These are phyloP conservation scores for Trichoderma lentiforme DNA, from an alignment of 2,329 filamentous ascomycete genomes.

Conservation along the genomic window DNA sequence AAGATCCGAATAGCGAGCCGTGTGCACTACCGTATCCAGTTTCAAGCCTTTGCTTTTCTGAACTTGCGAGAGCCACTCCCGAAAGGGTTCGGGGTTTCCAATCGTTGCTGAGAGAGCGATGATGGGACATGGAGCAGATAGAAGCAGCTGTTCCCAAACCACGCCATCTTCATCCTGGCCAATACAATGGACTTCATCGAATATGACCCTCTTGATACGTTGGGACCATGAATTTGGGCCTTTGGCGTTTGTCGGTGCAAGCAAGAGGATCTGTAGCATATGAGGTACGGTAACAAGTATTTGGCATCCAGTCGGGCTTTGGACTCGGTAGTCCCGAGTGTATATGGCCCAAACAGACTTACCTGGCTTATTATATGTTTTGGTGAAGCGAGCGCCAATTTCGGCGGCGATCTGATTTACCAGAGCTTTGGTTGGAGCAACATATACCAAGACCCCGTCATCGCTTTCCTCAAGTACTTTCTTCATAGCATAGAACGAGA, in stretches of 20 bases:
- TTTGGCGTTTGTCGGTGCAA: conserved; percentile 62
- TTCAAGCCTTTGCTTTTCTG: conserved; percentile 62
- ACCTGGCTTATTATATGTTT: conserved; percentile 56
- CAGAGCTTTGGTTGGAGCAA: conserved; percentile 77
- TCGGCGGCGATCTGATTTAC: conserved; percentile 83
- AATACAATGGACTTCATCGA: conserved; percentile 80
- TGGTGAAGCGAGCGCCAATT: conserved; percentile 70
- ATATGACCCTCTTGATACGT: conserved; percentile 71
- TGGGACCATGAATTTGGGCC: conserved; percentile 56
- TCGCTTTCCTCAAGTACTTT: conserved; percentile 66
- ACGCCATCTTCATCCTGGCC: conserved; percentile 72
- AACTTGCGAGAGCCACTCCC: conserved; percentile 62
- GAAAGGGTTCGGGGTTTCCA: conserved; percentile 70
- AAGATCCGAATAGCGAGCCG: conserved; percentile 70
- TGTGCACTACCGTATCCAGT: conserved; percentile 65
- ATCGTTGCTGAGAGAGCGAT: conserved; percentile 78
- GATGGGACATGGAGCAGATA: conserved; percentile 72
- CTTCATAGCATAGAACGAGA: conserved; percentile 81
- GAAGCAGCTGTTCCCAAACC: conserved; percentile 73
- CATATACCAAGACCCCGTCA: conserved; percentile 70
- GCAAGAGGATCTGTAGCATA: conserved; percentile 74
- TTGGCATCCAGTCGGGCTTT: conserved; percentile 69
- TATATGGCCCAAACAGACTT: conserved; percentile 77
- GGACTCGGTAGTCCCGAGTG: conserved; percentile 71
- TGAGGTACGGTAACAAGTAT: conserved; percentile 75